Percentiles rank a stretch among this genome's conserved stretches.
These are phyloP conservation scores for Lentinula raphanica DNA, from an alignment of 768 basidiomycete genomes.

Conservation along the genomic window DNA sequence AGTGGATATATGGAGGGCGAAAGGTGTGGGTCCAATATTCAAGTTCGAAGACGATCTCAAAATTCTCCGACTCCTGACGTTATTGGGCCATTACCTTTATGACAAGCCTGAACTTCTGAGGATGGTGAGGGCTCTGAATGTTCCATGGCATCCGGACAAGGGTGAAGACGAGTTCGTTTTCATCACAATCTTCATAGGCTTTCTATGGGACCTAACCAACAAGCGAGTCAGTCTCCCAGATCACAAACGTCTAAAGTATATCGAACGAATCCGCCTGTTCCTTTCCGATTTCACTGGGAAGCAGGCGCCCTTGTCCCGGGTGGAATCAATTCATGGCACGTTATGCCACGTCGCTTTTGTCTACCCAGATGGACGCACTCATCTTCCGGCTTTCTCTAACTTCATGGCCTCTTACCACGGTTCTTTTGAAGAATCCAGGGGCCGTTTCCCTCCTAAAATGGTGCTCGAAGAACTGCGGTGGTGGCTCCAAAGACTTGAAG, in stretches of 20 bases:
- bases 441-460: conserved; percentile 14
- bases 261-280: conserved; percentile 12
- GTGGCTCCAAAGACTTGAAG: conserved; percentile 20
- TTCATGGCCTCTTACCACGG: conserved; percentile 20
- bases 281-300: background rate
- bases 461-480: conserved; percentile 26
- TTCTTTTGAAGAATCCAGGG: background rate
- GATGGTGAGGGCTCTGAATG: background rate
- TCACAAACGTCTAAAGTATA: conserved; percentile 21
- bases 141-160: conserved; percentile 16
- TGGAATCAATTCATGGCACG: conserved; percentile 23
- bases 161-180: conserved; percentile 5
- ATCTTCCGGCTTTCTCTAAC: conserved; percentile 20
- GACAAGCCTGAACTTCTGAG: background rate
- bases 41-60: conserved; percentile 18
- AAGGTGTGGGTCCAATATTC: conserved; percentile 10
- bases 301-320: background rate
- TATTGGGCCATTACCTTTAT: background rate
- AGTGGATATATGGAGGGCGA: conserved; percentile 18
- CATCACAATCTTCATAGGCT: conserved; percentile 14
- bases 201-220: conserved; percentile 21
- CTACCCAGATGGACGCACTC: conserved; percentile 19
- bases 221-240: conserved; percentile 19
- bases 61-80: background rate
- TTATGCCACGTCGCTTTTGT: conserved; percentile 29